Percentiles rank a stretch among this genome's conserved stretches.
Evolutionary conservation across 208 protist genomes (phyloP).

Genomic region (Leishmania mexicana): DNA sequence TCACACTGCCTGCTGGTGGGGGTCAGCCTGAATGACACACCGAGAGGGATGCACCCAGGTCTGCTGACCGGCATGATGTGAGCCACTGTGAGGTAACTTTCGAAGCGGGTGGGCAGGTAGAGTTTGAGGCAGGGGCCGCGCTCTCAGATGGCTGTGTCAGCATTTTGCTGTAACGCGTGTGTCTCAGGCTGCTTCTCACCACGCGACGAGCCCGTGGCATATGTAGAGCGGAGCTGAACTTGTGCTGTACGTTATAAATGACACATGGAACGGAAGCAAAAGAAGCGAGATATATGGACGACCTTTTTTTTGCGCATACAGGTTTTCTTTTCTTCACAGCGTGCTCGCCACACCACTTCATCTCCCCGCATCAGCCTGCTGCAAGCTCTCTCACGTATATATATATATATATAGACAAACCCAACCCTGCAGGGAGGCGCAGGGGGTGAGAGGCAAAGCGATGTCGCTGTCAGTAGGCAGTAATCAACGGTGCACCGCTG

Average conservation of each 20-base stretch:
- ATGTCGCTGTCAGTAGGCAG: neutral
- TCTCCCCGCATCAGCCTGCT: neutral
- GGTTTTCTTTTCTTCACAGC: neutral
- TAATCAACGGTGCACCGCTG: neutral
- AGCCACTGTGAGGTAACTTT: neutral
- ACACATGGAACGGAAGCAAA: no score
- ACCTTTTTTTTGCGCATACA: neutral
- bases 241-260: neutral
- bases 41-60: neutral
- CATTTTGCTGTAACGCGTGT: neutral
- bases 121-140: neutral
- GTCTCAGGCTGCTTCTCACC: neutral
- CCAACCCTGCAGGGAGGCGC: neutral
- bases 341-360: neutral
- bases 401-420: neutral
- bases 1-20: neutral
- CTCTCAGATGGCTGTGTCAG: neutral
- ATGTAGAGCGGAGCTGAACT: neutral
- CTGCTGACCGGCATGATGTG: neutral
- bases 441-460: neutral
- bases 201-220: neutral
- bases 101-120: neutral
- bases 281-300: no score
- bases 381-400: neutral
- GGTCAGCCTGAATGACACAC: neutral